Conservation (phyloP, 2,329 filamentous ascomycete species). For the Monosporascus sp. region DNA sequence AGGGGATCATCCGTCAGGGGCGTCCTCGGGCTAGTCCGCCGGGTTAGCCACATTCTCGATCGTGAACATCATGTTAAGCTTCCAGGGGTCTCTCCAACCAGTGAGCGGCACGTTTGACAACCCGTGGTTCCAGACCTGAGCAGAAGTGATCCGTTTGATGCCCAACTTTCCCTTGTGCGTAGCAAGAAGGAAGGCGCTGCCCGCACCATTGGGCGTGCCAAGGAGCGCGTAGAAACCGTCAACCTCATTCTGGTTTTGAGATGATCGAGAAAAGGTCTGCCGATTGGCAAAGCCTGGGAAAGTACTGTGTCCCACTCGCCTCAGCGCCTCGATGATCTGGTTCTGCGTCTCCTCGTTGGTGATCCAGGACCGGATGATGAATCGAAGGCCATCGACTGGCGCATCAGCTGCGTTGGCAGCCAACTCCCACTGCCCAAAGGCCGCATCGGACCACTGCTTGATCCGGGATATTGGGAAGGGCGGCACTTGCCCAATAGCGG, state of each 20-base stretch:
- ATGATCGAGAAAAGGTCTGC: background rate
- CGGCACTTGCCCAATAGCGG: background rate
- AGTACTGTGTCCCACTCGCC: background rate
- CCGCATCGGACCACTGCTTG: background rate
- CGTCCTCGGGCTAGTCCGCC: no score
- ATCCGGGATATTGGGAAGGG: background rate
- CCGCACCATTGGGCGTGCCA: background rate
- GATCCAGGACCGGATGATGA: background rate
- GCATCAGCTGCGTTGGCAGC: background rate
- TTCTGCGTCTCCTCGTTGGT: background rate
- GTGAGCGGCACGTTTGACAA: no score
- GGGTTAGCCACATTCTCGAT: no score
- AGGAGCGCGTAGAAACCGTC: slow-evolving; percentile 1
- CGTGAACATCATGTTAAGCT: no score
- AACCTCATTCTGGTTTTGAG: background rate
- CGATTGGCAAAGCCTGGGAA: background rate
- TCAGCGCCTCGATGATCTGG: background rate
- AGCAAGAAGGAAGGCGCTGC: background rate
- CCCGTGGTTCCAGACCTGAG: slow-evolving; percentile 1
- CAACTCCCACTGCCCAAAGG: background rate
- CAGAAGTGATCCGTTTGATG: background rate
- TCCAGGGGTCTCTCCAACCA: no score
- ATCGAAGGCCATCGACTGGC: background rate
- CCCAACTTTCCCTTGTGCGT: background rate
- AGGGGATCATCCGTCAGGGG: no score